Conservation (phyloP, 768 basidiomycete species). For the Candolleomyces aberdarensis region DNA sequence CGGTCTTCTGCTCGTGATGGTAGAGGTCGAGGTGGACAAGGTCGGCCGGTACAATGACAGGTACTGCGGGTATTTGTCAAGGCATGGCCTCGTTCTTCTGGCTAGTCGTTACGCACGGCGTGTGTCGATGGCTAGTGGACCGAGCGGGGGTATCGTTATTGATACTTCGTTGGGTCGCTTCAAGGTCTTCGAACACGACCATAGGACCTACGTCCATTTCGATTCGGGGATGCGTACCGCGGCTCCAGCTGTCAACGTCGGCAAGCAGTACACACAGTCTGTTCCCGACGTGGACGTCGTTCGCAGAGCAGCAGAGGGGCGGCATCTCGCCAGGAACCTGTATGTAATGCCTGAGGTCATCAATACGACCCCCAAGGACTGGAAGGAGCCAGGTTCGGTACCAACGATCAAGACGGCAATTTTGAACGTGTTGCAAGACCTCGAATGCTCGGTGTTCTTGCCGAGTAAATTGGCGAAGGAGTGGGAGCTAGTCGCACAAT, state of each 20-base stretch:
- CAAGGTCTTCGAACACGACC: background rate
- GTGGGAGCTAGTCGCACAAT: background rate
- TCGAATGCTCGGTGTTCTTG: background rate
- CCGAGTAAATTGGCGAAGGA: background rate
- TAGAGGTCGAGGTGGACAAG: background rate
- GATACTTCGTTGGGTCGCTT: background rate
- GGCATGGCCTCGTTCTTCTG: background rate
- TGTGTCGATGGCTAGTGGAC: background rate
- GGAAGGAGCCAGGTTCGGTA: too few relatives aligned
- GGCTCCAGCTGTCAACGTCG: background rate
- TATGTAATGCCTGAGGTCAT: too few relatives aligned
- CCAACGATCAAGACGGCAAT: too few relatives aligned
- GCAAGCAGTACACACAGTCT: background rate
- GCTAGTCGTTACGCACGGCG: background rate
- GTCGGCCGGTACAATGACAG: background rate
- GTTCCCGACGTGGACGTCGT: background rate
- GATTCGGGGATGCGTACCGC: background rate
- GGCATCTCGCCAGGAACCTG: too few relatives aligned
- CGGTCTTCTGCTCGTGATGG: background rate
- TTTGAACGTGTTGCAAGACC: too few relatives aligned
- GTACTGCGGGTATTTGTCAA: background rate
- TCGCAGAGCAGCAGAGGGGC: too few relatives aligned
- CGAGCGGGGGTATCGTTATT: background rate
- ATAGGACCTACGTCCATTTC: background rate
- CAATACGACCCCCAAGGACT: too few relatives aligned